These are phyloP conservation scores for Penicillium lagena DNA, from an alignment of 495 filamentous ascomycete species.

Conservation along the genomic window DNA sequence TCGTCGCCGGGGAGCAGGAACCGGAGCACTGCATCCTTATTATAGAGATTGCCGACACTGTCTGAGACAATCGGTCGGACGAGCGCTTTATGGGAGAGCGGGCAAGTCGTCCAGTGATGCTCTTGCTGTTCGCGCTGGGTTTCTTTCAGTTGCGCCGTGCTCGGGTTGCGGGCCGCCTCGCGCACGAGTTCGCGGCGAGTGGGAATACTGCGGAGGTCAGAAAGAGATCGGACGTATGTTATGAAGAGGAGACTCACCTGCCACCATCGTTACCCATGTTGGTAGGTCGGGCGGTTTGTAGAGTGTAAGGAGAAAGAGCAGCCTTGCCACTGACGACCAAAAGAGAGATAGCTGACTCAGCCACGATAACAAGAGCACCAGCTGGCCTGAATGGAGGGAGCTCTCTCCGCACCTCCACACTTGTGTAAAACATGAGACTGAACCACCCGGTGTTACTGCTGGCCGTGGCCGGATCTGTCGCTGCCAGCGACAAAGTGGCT, in stretches of 20 bases:
- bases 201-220: conserved; percentile 59
- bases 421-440: conserved; percentile 40
- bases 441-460: conserved; percentile 33
- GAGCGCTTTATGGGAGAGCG: conserved; percentile 72
- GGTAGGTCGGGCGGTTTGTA: neutral
- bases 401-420: conserved; percentile 25
- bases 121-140: conserved; percentile 73
- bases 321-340: conserved; percentile 14
- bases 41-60: conserved; percentile 79
- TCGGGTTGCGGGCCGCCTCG: conserved; percentile 72
- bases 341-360: conserved; percentile 24
- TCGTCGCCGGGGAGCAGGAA: conserved; percentile 65
- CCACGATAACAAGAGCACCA: conserved; percentile 27
- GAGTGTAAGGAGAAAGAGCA: neutral
- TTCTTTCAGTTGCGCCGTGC: conserved; percentile 85
- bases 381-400: conserved; percentile 26
- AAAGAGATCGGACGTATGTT: neutral
- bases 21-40: conserved; percentile 85
- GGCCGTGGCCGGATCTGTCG: conserved; percentile 31
- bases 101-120: conserved; percentile 81
- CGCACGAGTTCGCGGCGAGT: conserved; percentile 94
- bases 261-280: conserved; percentile 97
- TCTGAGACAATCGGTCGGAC: conserved; percentile 76
- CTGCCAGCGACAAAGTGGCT: conserved; percentile 33
- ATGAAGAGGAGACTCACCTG: conserved; percentile 37